Conservation (phyloP, 768 basidiomycete species). For the Kwoniella pini region DNA sequence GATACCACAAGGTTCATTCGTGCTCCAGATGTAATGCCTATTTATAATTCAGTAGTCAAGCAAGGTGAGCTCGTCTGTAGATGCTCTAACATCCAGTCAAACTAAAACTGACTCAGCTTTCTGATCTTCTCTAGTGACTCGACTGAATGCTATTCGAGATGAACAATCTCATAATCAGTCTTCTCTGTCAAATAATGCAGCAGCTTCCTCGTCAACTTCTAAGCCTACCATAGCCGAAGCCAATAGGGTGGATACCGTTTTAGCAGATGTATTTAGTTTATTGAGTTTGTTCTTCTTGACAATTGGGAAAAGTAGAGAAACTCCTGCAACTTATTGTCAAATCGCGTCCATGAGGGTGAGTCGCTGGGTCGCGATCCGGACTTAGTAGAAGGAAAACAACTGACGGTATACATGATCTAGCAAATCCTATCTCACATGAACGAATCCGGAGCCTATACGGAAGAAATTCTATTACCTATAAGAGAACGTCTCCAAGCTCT, state of each 20-base stretch:
- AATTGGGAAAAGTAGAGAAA: constrained; percentile 91
- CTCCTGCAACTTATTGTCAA: constrained; percentile 93
- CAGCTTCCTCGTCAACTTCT: constrained; percentile 45
- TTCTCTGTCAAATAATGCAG: constrained; percentile 16
- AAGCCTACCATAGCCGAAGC: constrained; percentile 45
- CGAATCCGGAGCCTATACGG: constrained; percentile 92
- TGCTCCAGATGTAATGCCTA: constrained; percentile 84
- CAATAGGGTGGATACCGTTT: constrained; percentile 90
- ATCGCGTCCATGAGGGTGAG: constrained; percentile 93
- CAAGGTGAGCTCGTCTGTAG: constrained; percentile 69
- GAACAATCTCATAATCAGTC: constrained; percentile 57
- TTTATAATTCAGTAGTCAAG: constrained; percentile 90
- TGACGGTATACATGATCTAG: constrained; percentile 56
- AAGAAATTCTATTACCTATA: constrained; percentile 85
- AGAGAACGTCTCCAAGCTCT: constrained; percentile 76
- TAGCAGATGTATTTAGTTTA: constrained; percentile 92
- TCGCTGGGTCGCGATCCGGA: constrained; percentile 49
- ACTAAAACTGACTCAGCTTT: background rate
- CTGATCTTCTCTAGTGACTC: constrained; percentile 67
- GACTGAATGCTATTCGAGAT: constrained; percentile 81
- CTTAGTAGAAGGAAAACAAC: background rate
- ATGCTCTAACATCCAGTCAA: background rate
- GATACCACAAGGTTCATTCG: constrained; percentile 90
- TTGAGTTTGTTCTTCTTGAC: constrained; percentile 97
- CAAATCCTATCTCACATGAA: constrained; percentile 95